A percentile compares a stretch with the other conserved stretches of the same genome.
These are phyloP conservation scores for Podila epigama DNA, from an alignment of 192 early-diverging fungal species.

Conservation along the genomic window DNA sequence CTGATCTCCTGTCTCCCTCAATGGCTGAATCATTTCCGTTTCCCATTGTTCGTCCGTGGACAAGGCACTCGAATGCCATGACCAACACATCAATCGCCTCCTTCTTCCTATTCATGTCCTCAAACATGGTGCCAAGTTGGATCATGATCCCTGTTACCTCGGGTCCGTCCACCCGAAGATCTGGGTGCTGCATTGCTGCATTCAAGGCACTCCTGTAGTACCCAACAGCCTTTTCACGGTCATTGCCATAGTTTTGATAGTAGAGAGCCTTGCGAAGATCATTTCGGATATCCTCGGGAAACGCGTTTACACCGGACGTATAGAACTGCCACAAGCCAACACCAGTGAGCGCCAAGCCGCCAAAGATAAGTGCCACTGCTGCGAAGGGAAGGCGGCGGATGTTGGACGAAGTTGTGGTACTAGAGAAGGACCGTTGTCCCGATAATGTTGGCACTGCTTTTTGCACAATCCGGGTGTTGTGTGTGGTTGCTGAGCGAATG, in stretches of 20 bases:
- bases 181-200: slow-evolving; percentile 47
- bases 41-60: slow-evolving; percentile 37
- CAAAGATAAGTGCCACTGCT: slow-evolving; percentile 48
- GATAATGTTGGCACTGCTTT: too few species aligned
- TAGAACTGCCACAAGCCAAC: slow-evolving; percentile 59
- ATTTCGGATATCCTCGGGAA: slow-evolving; percentile 56
- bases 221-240: slow-evolving; percentile 47
- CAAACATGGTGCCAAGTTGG: slow-evolving; percentile 57
- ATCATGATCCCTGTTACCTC: slow-evolving; percentile 69
- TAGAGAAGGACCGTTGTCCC: neutral
- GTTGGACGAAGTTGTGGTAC: neutral
- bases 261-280: slow-evolving; percentile 62
- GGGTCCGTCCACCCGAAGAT: slow-evolving; percentile 52
- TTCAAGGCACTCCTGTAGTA: slow-evolving; percentile 58
- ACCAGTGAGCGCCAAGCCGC: slow-evolving; percentile 46
- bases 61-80: slow-evolving; percentile 52
- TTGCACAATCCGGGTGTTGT: too few species aligned
- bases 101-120: slow-evolving; percentile 45
- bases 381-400: slow-evolving; percentile 5
- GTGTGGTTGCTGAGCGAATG: too few species aligned
- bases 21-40: slow-evolving; percentile 11
- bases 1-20: neutral
- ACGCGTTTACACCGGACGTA: slow-evolving; percentile 59
- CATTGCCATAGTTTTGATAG: slow-evolving; percentile 59
- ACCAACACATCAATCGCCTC: slow-evolving; percentile 58